These are phyloP conservation scores for Trypethelium eluteriae DNA, from an alignment of 495 filamentous ascomycete genomes.

Conservation along the genomic window DNA sequence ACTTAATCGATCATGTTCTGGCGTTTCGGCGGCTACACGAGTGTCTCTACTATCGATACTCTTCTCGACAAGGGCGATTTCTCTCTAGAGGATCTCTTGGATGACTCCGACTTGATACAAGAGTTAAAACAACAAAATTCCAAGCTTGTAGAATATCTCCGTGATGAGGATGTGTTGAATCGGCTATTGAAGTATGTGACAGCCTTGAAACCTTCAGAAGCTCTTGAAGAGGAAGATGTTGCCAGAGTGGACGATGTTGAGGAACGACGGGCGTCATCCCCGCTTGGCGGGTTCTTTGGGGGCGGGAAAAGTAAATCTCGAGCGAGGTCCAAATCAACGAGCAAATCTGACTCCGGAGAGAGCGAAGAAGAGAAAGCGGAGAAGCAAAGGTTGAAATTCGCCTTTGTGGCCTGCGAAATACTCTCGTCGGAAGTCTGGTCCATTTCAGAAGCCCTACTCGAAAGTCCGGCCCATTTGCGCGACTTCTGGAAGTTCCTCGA, in stretches of 20 bases:
- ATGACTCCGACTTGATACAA: conserved; percentile 91
- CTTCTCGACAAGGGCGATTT: conserved; percentile 94
- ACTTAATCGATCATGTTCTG: conserved; percentile 27
- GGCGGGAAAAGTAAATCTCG: conserved; percentile 28
- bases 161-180: conserved; percentile 79
- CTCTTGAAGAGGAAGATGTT: conserved; percentile 44
- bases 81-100: conserved; percentile 87
- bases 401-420: conserved; percentile 85
- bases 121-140: conserved; percentile 97
- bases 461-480: conserved; percentile 64
- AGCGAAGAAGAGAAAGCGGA: conserved; percentile 47
- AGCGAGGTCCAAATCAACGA: conserved; percentile 27
- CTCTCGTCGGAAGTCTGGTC: conserved; percentile 96
- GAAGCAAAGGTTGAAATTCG: conserved; percentile 82
- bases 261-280: conserved; percentile 5
- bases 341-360: conserved; percentile 30
- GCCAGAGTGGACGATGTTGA: conserved; percentile 46
- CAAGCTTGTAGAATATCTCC: conserved; percentile 92
- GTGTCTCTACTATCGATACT: conserved; percentile 89
- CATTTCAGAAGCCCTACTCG: conserved; percentile 84
- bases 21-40: conserved; percentile 76
- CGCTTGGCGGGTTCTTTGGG: conserved; percentile 21
- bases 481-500: conserved; percentile 89
- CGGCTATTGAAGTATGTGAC: conserved; percentile 85
- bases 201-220: conserved; percentile 53